phyloP scores from a whole-genome alignment of 2,329 filamentous ascomycete genomes.

The Epichloe baconii region DNA sequence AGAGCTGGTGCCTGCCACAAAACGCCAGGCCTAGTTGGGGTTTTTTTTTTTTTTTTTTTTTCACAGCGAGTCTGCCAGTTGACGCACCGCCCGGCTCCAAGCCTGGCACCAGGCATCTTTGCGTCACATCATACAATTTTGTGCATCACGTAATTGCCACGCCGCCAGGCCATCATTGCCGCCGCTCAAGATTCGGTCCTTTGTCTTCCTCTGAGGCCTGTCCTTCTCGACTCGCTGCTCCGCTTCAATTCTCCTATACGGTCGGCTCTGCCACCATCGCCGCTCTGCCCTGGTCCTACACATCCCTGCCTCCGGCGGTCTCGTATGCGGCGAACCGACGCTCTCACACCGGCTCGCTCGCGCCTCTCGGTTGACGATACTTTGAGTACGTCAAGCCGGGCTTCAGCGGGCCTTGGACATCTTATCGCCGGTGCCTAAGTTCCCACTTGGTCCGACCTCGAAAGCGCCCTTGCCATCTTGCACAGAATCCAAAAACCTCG shows the following conservation, averaged over 20 bases:
- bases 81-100: not conserved
- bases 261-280: not conserved
- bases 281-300: not conserved
- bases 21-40: too few species aligned
- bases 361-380: conserved; percentile 5
- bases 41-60: too few species aligned
- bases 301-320: not conserved
- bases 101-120: not conserved
- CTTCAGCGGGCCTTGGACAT: conserved; percentile 3
- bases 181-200: not conserved
- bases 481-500: too few species aligned
- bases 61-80: not conserved
- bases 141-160: conserved; percentile 4
- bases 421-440: not conserved
- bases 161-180: not conserved
- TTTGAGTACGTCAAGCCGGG: conserved; percentile 1
- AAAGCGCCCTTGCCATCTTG: not conserved
- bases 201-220: not conserved
- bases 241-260: not conserved
- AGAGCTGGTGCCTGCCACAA: too few species aligned
- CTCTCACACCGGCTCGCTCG: conserved; percentile 3
- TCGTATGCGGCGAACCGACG: conserved; percentile 3
- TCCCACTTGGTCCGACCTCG: not conserved
- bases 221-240: not conserved
- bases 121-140: not conserved